Evolutionary conservation across 1,284 basidiomycete genomes (phyloP), one percentile per base, ranked within the genome.

Genomic region (Cutaneotrichosporon sp.): DNA sequence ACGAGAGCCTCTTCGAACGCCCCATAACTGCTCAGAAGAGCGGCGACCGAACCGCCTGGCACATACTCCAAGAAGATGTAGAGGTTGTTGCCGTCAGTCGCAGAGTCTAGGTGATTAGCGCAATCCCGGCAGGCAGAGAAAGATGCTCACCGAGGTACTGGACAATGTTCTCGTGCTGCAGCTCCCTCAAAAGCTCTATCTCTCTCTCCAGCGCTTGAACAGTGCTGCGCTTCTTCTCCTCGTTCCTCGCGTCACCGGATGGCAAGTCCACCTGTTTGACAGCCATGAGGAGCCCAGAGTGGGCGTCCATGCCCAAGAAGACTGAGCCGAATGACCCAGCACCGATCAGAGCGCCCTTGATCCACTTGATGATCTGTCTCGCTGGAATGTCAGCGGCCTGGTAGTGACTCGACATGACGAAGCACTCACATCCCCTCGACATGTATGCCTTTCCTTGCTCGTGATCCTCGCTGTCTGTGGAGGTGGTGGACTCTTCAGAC

Each of bases 1-100:
- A 97, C 95, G 3, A 99, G 85, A 0, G 89, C 85, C 76, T 99
- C 95, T 74, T 98, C 95, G 69, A 99, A 98, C 0, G 95, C 92
- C 53, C 97, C 97, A 72, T 98, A 99, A 73, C 90, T 97, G 66
- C 89, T 87, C 24, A 99, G 81, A 1, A 99, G 82, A 0, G 95
- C 92, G 1, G 94, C 89, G 42, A 99, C 94, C 2, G 94, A 97
- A 18, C 97, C 97, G 57, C 97, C 97, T 4, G 97, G 97, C 4
- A 99, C 95, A 72, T 99, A 99, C 80, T 99, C 95, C 67, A 99
- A 82, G 84, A 99, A 99, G 81, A 99, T 99, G 79, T 99, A 98
- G 66, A 99, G 86, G 75, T 87, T 89, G 53, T 89, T 88, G 34
- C 89, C 88, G 72, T 97, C 95, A 38, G 89, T 85, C 1, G 91